A percentile compares a stretch with the other conserved stretches of the same genome.
Evolutionary conservation across 1,139 yeast genomes (phyloP).

Genomic region (Blastobotrys aristatus): DNA sequence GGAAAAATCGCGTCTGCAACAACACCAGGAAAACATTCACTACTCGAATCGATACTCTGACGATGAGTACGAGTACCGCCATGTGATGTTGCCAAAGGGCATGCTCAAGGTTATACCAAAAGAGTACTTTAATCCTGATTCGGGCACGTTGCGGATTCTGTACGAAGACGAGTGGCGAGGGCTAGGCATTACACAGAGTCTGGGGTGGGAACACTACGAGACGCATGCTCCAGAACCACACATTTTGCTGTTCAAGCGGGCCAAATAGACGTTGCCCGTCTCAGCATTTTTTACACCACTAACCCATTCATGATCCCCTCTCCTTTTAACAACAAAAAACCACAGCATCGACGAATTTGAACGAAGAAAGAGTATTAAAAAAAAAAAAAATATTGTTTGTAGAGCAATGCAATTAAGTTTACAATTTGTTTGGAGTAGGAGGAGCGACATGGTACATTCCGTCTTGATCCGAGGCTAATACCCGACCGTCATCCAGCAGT

Average conservation of each 20-base stretch:
- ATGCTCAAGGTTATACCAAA: constrained; percentile 95
- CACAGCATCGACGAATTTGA: background rate
- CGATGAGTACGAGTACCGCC: constrained; percentile 53
- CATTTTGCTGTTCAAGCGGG: constrained; percentile 71
- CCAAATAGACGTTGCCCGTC: background rate
- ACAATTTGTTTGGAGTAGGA: background rate
- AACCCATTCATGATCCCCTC: too few relatives aligned
- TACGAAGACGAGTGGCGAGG: constrained; percentile 99
- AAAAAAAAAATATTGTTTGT: background rate
- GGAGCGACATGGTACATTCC: background rate
- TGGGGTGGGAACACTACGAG: constrained; percentile 98
- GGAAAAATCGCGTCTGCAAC: constrained; percentile 82
- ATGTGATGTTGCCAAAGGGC: constrained; percentile 93
- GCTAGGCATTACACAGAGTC: constrained; percentile 90
- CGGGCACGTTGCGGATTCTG: constrained; percentile 87
- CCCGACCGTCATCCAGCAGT: constrained; percentile 27
- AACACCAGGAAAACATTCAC: constrained; percentile 90
- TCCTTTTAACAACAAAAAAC: background rate
- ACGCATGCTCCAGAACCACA: constrained; percentile 99
- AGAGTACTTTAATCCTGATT: constrained; percentile 91
- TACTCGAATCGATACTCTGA: constrained; percentile 65
- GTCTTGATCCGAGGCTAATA: constrained; percentile 9
- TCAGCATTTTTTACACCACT: background rate
- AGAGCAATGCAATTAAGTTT: background rate
- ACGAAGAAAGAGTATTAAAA: background rate